A percentile compares a stretch with the other conserved stretches of the same genome.
phyloP scores from a whole-genome alignment of 768 basidiomycete species.

The Trametes cingulata region DNA sequence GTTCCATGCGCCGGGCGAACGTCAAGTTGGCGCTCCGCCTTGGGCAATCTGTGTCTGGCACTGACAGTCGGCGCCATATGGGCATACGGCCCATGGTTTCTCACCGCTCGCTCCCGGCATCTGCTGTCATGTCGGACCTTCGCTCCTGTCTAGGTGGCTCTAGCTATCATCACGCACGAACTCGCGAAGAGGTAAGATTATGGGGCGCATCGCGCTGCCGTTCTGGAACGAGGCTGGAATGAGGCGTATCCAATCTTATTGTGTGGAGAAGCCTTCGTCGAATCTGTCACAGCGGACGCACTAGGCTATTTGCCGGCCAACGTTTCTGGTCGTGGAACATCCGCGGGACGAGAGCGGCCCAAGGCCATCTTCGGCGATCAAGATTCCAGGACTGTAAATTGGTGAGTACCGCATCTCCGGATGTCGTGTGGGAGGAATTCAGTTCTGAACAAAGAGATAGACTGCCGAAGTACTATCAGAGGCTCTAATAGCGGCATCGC shows the following conservation, averaged over 20 bases:
- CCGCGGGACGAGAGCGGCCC: conserved; percentile 9
- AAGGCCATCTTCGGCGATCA: conserved; percentile 22
- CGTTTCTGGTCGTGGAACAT: conserved; percentile 4
- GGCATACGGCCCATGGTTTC: conserved; percentile 13
- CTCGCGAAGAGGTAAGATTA: conserved; percentile 6
- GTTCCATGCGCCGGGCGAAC: conserved; percentile 1
- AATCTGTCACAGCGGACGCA: conserved; percentile 10
- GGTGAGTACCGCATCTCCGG: conserved; percentile 19
- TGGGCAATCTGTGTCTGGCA: conserved; percentile 8
- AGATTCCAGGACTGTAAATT: conserved; percentile 20
- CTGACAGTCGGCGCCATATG: conserved; percentile 5
- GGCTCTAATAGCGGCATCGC: not conserved
- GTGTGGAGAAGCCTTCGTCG: conserved; percentile 5
- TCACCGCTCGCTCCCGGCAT: not conserved
- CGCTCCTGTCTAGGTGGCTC: conserved; percentile 17
- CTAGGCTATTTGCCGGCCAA: conserved; percentile 14
- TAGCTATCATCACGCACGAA: conserved; percentile 5
- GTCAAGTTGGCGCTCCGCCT: conserved; percentile 16
- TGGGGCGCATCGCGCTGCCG: conserved; percentile 8
- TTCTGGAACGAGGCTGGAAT: conserved; percentile 14
- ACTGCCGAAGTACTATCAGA: not conserved
- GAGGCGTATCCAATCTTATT: conserved; percentile 17
- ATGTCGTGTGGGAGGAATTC: conserved; percentile 9
- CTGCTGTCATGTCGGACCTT: conserved; percentile 3
- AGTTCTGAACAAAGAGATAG: not conserved